Conservation (phyloP, 2,329 filamentous ascomycete species). For the Colletotrichum acutatum region DNA sequence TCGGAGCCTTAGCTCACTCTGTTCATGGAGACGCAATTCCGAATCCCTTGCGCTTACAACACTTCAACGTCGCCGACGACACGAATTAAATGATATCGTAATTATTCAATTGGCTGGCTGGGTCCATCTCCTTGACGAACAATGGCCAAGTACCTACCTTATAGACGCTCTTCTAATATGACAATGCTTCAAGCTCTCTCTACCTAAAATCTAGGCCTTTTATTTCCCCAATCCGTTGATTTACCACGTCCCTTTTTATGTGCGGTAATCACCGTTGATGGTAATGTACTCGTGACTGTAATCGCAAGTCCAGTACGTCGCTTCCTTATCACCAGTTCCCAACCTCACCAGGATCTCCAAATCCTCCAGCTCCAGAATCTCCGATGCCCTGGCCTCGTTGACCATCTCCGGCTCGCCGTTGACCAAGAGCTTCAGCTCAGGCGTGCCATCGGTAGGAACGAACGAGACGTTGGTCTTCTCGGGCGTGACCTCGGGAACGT, state of each 20-base stretch:
- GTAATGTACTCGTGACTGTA: conserved; percentile 84
- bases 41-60: background rate
- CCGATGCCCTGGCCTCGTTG: conserved; percentile 78
- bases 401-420: conserved; percentile 84
- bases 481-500: conserved; percentile 73
- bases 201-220: too few species aligned
- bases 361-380: conserved; percentile 83
- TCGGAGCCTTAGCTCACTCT: background rate
- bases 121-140: background rate
- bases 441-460: conserved; percentile 79
- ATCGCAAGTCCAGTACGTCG: conserved; percentile 87
- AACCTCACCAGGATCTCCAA: conserved; percentile 81
- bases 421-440: conserved; percentile 80
- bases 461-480: conserved; percentile 83
- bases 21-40: background rate
- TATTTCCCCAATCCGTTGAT: too few species aligned
- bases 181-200: background rate
- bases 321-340: conserved; percentile 75
- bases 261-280: conserved; percentile 77
- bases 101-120: background rate
- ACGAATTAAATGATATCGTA: background rate
- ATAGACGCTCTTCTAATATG: conserved; percentile 1
- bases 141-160: too few species aligned
- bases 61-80: background rate
- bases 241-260: conserved; percentile 40